Evolutionary conservation across 2,329 filamentous ascomycete species (phyloP).

Genomic region (Sclerotinia sclerotiorum): DNA sequence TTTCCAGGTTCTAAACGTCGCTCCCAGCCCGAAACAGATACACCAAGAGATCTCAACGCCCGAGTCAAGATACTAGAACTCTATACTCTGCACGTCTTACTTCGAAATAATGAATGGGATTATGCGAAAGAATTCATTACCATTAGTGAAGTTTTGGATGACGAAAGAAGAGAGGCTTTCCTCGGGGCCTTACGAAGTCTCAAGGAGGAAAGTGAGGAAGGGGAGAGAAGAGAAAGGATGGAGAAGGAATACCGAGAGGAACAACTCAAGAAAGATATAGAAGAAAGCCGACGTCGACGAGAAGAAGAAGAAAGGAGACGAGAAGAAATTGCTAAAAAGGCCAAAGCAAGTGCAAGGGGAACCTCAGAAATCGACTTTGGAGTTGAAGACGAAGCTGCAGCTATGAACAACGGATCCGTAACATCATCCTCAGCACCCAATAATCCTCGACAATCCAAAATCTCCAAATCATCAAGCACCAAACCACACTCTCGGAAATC

Average conservation of each 20-base stretch:
- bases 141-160: slow-evolving; percentile 82
- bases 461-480: slow-evolving; percentile 40
- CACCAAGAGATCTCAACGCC: slow-evolving; percentile 78
- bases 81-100: slow-evolving; percentile 92
- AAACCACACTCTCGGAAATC: slow-evolving; percentile 24
- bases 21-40: slow-evolving; percentile 62
- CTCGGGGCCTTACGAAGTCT: slow-evolving; percentile 80
- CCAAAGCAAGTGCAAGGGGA: slow-evolving; percentile 54
- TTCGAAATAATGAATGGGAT: slow-evolving; percentile 92
- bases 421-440: slow-evolving; percentile 22
- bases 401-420: background rate
- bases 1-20: slow-evolving; percentile 35
- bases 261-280: slow-evolving; percentile 54
- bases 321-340: slow-evolving; percentile 44
- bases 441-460: slow-evolving; percentile 33
- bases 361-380: slow-evolving; percentile 68
- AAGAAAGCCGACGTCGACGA: slow-evolving; percentile 56
- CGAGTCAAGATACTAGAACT: slow-evolving; percentile 91
- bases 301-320: slow-evolving; percentile 59
- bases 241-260: slow-evolving; percentile 58
- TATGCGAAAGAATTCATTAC: slow-evolving; percentile 90
- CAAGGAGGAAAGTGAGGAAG: slow-evolving; percentile 78
- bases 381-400: slow-evolving; percentile 49
- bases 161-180: slow-evolving; percentile 87
- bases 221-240: slow-evolving; percentile 61